phyloP scores from a whole-genome alignment of 1,284 basidiomycete genomes.

The Ceratobasidium sp. region DNA sequence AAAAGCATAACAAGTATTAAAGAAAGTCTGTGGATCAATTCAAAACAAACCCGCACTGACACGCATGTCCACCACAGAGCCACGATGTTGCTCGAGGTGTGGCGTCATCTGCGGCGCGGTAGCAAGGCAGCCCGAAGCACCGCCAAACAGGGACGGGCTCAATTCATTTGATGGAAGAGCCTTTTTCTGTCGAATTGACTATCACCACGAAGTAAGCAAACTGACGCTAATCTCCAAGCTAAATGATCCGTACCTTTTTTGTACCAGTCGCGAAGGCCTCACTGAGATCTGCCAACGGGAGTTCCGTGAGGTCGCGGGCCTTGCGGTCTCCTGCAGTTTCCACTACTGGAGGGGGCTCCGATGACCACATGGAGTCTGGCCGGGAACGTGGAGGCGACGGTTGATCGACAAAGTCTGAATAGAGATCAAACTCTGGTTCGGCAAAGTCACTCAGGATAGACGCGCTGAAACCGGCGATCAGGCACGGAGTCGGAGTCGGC shows the following conservation, averaged over 20 bases:
- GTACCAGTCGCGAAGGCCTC: slow-evolving; percentile 45
- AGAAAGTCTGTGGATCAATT: slow-evolving; percentile 20
- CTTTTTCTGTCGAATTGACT: slow-evolving; percentile 40
- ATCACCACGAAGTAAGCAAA: not conserved
- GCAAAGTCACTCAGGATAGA: slow-evolving; percentile 33
- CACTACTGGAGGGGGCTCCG: not conserved
- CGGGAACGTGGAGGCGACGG: slow-evolving; percentile 35
- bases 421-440: slow-evolving; percentile 43
- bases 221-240: not conserved
- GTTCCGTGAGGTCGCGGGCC: slow-evolving; percentile 46
- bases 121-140: slow-evolving; percentile 11
- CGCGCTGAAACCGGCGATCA: slow-evolving; percentile 44
- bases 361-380: slow-evolving; percentile 15
- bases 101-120: slow-evolving; percentile 10
- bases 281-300: slow-evolving; percentile 46
- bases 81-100: slow-evolving; percentile 8
- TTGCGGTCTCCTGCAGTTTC: slow-evolving; percentile 45
- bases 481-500: slow-evolving; percentile 22
- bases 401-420: slow-evolving; percentile 42
- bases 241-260: slow-evolving; percentile 30
- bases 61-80: slow-evolving; percentile 23
- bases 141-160: slow-evolving; percentile 17
- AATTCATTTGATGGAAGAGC: slow-evolving; percentile 12
- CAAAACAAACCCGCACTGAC: slow-evolving; percentile 14
- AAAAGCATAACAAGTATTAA: slow-evolving; percentile 13